These are phyloP conservation scores for Pelargonium citronellum DNA, from an alignment of 441 rosid species.

Conservation along the genomic window DNA sequence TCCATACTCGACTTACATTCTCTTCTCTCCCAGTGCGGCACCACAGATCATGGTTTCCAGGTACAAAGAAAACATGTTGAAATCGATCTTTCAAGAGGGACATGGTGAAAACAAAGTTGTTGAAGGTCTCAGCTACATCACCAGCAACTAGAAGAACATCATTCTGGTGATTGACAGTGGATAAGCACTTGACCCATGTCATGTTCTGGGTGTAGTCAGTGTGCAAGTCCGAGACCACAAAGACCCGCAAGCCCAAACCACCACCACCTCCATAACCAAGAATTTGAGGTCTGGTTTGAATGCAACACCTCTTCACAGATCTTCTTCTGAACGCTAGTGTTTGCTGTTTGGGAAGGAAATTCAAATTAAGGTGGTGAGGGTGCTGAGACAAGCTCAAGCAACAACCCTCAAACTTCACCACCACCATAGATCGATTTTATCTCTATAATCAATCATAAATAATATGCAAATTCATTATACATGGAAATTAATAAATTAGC, in stretches of 20 bases:
- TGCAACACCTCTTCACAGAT: slow-evolving; percentile 13
- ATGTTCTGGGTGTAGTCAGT: slow-evolving; percentile 57
- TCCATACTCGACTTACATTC: slow-evolving; percentile 28
- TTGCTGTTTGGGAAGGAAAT: background rate
- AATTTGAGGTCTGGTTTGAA: slow-evolving; percentile 27
- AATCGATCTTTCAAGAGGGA: slow-evolving; percentile 53
- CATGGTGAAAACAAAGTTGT: slow-evolving; percentile 43
- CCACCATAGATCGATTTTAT: slow-evolving; percentile 22
- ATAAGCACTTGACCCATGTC: slow-evolving; percentile 47
- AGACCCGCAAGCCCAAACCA: slow-evolving; percentile 35
- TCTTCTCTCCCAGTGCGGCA: slow-evolving; percentile 38
- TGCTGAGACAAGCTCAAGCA: slow-evolving; percentile 26
- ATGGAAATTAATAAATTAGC: background rate
- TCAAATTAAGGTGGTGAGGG: background rate
- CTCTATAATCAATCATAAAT: background rate
- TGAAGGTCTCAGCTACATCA: slow-evolving; percentile 54
- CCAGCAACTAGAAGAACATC: slow-evolving; percentile 59
- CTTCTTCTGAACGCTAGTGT: slow-evolving; percentile 3
- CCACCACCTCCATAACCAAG: slow-evolving; percentile 19
- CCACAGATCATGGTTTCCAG: slow-evolving; percentile 73
- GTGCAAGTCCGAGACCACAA: slow-evolving; percentile 54
- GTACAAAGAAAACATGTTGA: slow-evolving; percentile 43
- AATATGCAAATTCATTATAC: background rate
- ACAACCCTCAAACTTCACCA: slow-evolving; percentile 19
- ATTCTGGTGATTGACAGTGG: slow-evolving; percentile 27